A percentile compares a stretch with the other conserved stretches of the same genome.
Evolutionary conservation across 768 basidiomycete species (phyloP).

Genomic region (Hygrophorus russula): DNA sequence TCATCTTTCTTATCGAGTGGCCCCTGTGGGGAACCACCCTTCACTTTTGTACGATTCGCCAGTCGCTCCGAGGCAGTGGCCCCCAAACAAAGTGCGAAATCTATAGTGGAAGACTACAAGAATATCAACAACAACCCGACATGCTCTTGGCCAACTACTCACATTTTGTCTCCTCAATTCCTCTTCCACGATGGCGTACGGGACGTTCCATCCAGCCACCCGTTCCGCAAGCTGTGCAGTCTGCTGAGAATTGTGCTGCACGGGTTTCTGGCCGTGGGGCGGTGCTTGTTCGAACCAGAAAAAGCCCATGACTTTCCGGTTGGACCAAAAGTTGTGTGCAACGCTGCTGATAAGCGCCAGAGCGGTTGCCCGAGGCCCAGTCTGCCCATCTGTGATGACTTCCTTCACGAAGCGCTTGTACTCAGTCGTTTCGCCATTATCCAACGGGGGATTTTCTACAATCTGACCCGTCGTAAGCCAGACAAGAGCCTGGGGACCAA

Average conservation of each 20-base stretch:
- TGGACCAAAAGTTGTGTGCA: conserved; percentile 71
- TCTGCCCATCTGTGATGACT: conserved; percentile 90
- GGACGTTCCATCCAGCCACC: conserved; percentile 84
- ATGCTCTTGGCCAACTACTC: conserved; percentile 23
- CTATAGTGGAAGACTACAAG: conserved; percentile 87
- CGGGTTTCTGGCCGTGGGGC: conserved; percentile 40
- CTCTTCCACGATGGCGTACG: conserved; percentile 78
- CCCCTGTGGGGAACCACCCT: conserved; percentile 26
- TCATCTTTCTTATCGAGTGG: conserved; percentile 97
- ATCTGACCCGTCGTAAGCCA: conserved; percentile 88
- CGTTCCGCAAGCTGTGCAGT: conserved; percentile 83
- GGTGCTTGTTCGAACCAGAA: conserved; percentile 66
- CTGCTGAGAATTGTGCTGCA: conserved; percentile 65
- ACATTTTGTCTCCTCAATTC: conserved; percentile 95
- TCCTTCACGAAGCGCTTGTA: conserved; percentile 94
- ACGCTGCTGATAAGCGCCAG: conserved; percentile 82
- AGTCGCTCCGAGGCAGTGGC: conserved; percentile 76
- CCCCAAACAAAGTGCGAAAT: conserved; percentile 89
- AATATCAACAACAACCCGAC: neutral
- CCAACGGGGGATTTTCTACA: conserved; percentile 78
- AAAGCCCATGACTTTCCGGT: conserved; percentile 55
- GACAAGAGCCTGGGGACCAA: conserved; percentile 84
- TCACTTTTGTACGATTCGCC: conserved; percentile 72
- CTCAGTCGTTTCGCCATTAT: conserved; percentile 92
- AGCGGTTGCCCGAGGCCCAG: conserved; percentile 84